A percentile compares a stretch with the other conserved stretches of the same genome.
These are phyloP conservation scores for Acanthamoeba castellanii DNA, from an alignment of 208 protist species.

Conservation along the genomic window DNA sequence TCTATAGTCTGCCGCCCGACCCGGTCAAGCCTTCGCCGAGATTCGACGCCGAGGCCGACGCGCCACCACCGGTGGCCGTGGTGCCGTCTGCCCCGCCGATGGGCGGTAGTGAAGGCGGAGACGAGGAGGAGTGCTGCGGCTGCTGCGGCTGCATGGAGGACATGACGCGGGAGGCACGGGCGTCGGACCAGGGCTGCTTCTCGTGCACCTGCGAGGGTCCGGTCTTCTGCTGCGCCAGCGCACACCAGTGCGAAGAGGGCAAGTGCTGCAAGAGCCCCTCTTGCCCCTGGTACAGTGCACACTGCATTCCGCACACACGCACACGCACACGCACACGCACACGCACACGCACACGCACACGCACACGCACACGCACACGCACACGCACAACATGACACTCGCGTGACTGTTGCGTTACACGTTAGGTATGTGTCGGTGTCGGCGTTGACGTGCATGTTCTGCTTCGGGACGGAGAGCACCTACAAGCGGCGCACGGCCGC, in stretches of 20 bases:
- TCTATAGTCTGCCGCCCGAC: background rate
- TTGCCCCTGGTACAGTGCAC: background rate
- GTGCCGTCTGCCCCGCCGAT: background rate
- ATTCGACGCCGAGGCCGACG: too few relatives aligned
- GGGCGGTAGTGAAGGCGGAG: background rate
- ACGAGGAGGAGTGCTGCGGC: background rate
- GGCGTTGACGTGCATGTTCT: background rate
- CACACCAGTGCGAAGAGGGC: background rate
- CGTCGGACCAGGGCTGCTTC: background rate
- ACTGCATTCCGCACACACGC: too few relatives aligned
- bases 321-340: background rate
- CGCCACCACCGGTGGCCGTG: background rate
- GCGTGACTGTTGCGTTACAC: background rate
- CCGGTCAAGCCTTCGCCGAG: background rate
- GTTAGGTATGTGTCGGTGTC: background rate
- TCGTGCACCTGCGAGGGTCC: background rate
- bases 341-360: background rate
- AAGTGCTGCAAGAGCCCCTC: background rate
- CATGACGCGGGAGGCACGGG: background rate
- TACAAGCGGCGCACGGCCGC: background rate
- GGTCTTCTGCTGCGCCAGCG: constrained; percentile 5
- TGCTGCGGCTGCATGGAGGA: background rate
- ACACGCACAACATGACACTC: background rate
- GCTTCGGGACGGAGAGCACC: background rate
- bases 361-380: constrained; percentile 28